These are phyloP conservation scores for Aspergillus luchuensis DNA, from an alignment of 2,329 filamentous ascomycete species.

Conservation along the genomic window DNA sequence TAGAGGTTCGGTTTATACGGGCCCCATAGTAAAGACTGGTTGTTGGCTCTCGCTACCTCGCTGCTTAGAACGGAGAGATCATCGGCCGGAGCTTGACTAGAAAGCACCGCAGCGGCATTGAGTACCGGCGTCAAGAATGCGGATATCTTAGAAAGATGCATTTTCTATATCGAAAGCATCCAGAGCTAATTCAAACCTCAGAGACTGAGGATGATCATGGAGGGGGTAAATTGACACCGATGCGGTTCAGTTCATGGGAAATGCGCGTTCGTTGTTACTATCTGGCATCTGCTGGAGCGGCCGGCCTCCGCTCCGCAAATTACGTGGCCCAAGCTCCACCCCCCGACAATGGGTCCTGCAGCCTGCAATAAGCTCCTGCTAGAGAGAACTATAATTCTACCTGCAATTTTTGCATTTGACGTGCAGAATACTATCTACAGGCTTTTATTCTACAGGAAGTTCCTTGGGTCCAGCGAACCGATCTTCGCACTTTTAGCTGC, in stretches of 20 bases:
- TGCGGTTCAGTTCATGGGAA: constrained; percentile 20
- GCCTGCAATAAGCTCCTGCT: constrained; percentile 2
- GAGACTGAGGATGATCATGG: constrained; percentile 20
- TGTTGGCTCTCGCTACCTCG: constrained; percentile 56
- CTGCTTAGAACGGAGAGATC: constrained; percentile 40
- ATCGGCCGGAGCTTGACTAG: constrained; percentile 28
- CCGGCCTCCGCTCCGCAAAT: constrained; percentile 31
- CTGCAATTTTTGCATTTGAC: background rate
- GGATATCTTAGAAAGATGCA: constrained; percentile 34
- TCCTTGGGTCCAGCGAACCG: constrained; percentile 66
- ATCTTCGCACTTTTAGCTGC: constrained; percentile 68
- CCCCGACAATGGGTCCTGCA: constrained; percentile 1
- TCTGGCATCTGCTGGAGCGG: constrained; percentile 22
- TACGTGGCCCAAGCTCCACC: constrained; percentile 38
- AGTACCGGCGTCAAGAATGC: constrained; percentile 31
- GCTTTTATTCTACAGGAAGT: constrained; percentile 46
- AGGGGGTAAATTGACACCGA: constrained; percentile 1
- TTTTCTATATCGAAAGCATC: constrained; percentile 29
- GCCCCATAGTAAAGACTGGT: constrained; percentile 91
- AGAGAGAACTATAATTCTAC: background rate
- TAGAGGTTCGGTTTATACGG: constrained; percentile 93
- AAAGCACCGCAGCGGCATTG: constrained; percentile 32
- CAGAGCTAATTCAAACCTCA: constrained; percentile 17
- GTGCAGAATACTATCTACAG: background rate
- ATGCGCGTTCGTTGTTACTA: constrained; percentile 22